These are phyloP conservation scores for Curvularia spicifera DNA, from an alignment of 2,329 filamentous ascomycete genomes.

Conservation along the genomic window DNA sequence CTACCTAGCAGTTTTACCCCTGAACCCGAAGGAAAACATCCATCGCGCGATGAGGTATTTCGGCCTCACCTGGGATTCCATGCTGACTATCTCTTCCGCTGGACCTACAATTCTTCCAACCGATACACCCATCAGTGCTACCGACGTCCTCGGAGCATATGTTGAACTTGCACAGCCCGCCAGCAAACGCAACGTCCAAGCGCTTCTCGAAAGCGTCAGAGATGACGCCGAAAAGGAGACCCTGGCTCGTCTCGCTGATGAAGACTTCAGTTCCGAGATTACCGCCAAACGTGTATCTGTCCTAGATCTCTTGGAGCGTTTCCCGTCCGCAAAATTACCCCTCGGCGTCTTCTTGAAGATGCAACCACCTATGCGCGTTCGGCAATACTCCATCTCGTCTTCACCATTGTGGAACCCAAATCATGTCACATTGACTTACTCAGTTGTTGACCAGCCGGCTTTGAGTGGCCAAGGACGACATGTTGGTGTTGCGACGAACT, in stretches of 20 bases:
- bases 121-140: slow-evolving; percentile 65
- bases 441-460: slow-evolving; percentile 65
- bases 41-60: slow-evolving; percentile 69
- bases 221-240: slow-evolving; percentile 58
- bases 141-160: slow-evolving; percentile 70
- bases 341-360: slow-evolving; percentile 72
- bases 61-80: slow-evolving; percentile 71
- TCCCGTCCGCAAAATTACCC: slow-evolving; percentile 63
- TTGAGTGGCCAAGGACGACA: slow-evolving; percentile 52
- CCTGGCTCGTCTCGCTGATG: slow-evolving; percentile 57
- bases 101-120: slow-evolving; percentile 72
- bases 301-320: slow-evolving; percentile 72
- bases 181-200: slow-evolving; percentile 66
- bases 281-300: slow-evolving; percentile 65
- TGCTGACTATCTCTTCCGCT: slow-evolving; percentile 64
- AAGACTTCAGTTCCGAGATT: slow-evolving; percentile 49
- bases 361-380: slow-evolving; percentile 76
- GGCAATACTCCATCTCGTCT: slow-evolving; percentile 82
- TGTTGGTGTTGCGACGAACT: slow-evolving; percentile 54
- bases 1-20: slow-evolving; percentile 75
- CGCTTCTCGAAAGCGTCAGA: slow-evolving; percentile 57
- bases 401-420: slow-evolving; percentile 67
- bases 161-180: slow-evolving; percentile 76
- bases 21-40: slow-evolving; percentile 70
- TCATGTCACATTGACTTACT: slow-evolving; percentile 70